phyloP scores from a whole-genome alignment of 148 eudicot species.

The Amaranthus hypochondriacus region DNA sequence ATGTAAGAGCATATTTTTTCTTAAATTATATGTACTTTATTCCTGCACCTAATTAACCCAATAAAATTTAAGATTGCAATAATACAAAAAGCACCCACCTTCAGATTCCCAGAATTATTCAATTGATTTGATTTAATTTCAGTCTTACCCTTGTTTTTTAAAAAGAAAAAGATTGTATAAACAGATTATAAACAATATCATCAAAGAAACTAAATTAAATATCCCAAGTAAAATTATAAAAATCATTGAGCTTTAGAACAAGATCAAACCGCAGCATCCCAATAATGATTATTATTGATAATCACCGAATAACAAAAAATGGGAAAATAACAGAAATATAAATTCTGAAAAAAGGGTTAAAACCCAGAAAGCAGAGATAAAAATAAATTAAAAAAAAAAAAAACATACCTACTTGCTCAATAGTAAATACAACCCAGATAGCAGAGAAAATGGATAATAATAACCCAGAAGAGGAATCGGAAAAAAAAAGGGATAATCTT shows the following conservation, averaged over 20 bases:
- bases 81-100: background rate
- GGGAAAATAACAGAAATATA: background rate
- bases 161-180: background rate
- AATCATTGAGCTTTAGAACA: background rate
- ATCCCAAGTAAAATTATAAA: background rate
- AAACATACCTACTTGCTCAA: slow-evolving; percentile 16
- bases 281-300: background rate
- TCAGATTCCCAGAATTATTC: background rate
- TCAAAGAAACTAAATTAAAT: background rate
- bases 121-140: background rate
- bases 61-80: too few species aligned
- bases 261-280: background rate
- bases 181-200: background rate
- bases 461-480: background rate
- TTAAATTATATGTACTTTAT: too few species aligned
- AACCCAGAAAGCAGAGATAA: background rate
- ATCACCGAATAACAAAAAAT: background rate
- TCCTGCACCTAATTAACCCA: background rate
- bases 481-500: background rate
- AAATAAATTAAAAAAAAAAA: background rate
- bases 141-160: background rate
- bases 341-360: background rate
- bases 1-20: background rate
- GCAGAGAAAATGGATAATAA: background rate
- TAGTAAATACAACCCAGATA: background rate